Conservation (phyloP, 441 rosid genomes). For the Cnidoscolus chayamansa region DNA sequence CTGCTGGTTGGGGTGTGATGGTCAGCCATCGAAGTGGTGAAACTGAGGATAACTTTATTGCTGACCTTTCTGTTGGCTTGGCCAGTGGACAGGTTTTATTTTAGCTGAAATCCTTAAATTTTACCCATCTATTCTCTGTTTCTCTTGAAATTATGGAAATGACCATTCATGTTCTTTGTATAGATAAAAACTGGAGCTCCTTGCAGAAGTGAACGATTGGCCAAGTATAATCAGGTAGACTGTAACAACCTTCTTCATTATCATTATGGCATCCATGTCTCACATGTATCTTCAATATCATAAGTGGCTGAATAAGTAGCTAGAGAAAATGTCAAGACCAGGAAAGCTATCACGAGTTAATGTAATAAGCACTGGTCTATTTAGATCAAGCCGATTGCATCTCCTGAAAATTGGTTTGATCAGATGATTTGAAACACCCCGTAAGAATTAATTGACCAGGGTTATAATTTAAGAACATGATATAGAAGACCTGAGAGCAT, state of each 20-base stretch:
- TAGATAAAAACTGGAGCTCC: slow-evolving; percentile 99
- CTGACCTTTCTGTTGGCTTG: slow-evolving; percentile 91
- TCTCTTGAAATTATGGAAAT: slow-evolving; percentile 5
- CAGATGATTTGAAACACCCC: too few relatives aligned
- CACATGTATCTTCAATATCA: too few relatives aligned
- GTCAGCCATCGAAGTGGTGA: slow-evolving; percentile 97
- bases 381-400: too few relatives aligned
- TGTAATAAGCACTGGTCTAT: too few relatives aligned
- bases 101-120: slow-evolving; percentile 17
- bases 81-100: slow-evolving; percentile 84
- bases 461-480: neutral
- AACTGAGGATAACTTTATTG: slow-evolving; percentile 93
- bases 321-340: neutral
- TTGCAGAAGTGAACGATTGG: slow-evolving; percentile 85
- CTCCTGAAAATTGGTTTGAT: too few relatives aligned
- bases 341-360: too few relatives aligned
- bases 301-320: neutral
- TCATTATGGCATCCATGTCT: neutral
- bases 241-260: neutral
- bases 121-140: neutral
- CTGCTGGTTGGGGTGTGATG: slow-evolving; percentile 99
- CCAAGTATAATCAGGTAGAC: slow-evolving; percentile 93
- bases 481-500: neutral
- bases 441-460: neutral
- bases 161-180: slow-evolving; percentile 20